These are phyloP conservation scores for Sporisorium exsertum DNA, from an alignment of 1,284 basidiomycete genomes.

Conservation along the genomic window DNA sequence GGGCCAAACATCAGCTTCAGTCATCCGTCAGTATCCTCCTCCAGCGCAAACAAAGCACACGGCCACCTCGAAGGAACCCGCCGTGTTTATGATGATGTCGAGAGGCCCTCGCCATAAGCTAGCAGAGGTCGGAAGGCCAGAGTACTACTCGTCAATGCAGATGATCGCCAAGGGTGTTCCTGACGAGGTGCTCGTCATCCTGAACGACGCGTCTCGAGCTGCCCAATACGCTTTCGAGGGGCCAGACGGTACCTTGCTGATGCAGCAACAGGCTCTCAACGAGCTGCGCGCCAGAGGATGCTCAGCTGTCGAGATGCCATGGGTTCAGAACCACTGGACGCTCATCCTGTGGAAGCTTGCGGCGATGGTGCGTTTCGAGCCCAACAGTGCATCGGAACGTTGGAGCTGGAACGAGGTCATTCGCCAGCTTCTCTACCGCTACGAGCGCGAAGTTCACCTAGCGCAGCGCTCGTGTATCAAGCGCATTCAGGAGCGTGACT, in stretches of 20 bases:
- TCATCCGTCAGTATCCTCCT: constrained; percentile 19
- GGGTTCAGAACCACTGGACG: constrained; percentile 92
- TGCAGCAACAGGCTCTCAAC: constrained; percentile 42
- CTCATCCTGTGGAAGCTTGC: constrained; percentile 95
- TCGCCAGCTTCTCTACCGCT: constrained; percentile 86
- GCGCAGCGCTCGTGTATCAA: constrained; percentile 84
- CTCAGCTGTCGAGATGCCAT: constrained; percentile 76
- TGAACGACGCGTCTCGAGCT: constrained; percentile 43
- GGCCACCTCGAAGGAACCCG: background rate
- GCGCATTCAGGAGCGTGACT: constrained; percentile 81
- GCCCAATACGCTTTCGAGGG: constrained; percentile 54
- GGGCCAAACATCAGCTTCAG: constrained; percentile 1
- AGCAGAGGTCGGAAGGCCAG: constrained; percentile 42
- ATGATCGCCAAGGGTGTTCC: constrained; percentile 52
- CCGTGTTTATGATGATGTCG: constrained; percentile 28
- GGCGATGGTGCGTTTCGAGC: constrained; percentile 79
- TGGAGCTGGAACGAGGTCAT: constrained; percentile 73
- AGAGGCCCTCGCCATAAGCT: constrained; percentile 17
- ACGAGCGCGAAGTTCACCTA: constrained; percentile 86
- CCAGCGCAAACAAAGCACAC: background rate
- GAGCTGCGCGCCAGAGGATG: constrained; percentile 47
- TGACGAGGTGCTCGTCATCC: constrained; percentile 53
- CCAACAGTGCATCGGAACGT: constrained; percentile 26
- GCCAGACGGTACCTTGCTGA: constrained; percentile 23
- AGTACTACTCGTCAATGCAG: constrained; percentile 31